Conservation (phyloP, 1,139 yeast species). For the Zygosaccharomyces pseudobailii region DNA sequence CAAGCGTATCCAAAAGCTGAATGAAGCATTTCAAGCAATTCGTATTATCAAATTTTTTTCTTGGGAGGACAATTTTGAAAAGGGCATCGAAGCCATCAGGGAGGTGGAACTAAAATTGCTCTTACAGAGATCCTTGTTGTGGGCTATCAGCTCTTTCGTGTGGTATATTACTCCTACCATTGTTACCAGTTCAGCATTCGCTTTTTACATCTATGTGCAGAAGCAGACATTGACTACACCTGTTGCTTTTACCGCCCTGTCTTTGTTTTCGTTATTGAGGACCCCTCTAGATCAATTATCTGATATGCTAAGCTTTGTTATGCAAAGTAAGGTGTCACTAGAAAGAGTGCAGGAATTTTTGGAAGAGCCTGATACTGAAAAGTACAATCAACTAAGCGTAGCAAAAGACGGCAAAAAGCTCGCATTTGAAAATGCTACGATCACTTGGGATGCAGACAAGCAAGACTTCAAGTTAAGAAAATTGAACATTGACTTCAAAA, state of each 20-base stretch:
- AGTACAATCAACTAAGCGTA: conserved; percentile 65
- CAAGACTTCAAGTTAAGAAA: conserved; percentile 73
- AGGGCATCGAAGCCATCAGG: conserved; percentile 67
- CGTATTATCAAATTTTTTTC: conserved; percentile 93
- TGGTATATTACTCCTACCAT: conserved; percentile 82
- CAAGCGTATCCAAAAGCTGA: conserved; percentile 83
- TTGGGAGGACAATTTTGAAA: conserved; percentile 85
- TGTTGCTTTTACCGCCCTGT: conserved; percentile 84
- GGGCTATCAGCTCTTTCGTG: conserved; percentile 62
- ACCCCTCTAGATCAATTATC: conserved; percentile 84
- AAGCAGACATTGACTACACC: conserved; percentile 77
- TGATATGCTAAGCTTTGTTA: conserved; percentile 77
- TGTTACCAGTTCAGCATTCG: conserved; percentile 75
- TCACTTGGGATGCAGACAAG: conserved; percentile 64
- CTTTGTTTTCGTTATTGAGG: conserved; percentile 77
- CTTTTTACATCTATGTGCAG: conserved; percentile 68
- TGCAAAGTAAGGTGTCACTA: conserved; percentile 84
- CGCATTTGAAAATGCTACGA: conserved; percentile 80
- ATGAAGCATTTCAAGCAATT: conserved; percentile 89
- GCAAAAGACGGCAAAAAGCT: conserved; percentile 43
- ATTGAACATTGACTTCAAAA: conserved; percentile 59
- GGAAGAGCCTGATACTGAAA: conserved; percentile 72
- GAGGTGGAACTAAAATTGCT: conserved; percentile 62
- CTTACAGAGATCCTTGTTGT: conserved; percentile 54
- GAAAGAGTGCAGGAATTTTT: conserved; percentile 82